Conservation (phyloP, 768 basidiomycete species). For the Plicaturopsis crispa region DNA sequence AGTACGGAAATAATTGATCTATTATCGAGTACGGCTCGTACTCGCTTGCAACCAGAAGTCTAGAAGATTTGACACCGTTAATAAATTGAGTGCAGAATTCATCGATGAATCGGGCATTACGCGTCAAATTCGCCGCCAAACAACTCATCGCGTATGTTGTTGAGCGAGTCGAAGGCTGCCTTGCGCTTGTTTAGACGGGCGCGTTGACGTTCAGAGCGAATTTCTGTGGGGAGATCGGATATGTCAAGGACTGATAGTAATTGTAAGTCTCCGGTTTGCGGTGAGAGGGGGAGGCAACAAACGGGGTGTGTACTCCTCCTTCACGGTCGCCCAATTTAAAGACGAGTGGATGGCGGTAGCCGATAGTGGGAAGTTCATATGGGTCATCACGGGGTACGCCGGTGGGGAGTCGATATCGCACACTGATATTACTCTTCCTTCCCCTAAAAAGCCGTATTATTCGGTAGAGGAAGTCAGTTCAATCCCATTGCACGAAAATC, state of each 20-base stretch:
- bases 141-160: conserved; percentile 65
- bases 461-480: conserved; percentile 3
- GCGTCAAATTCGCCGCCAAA: conserved; percentile 87
- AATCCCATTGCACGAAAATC: neutral
- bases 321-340: conserved; percentile 88
- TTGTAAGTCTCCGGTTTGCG: conserved; percentile 8
- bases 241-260: conserved; percentile 44
- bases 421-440: conserved; percentile 77
- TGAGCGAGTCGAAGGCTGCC: conserved; percentile 52
- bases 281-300: conserved; percentile 11
- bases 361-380: conserved; percentile 79
- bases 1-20: conserved; percentile 62
- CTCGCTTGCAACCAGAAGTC: conserved; percentile 74
- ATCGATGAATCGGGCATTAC: conserved; percentile 30
- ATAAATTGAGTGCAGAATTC: conserved; percentile 2
- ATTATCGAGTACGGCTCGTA: conserved; percentile 83
- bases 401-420: conserved; percentile 91
- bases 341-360: conserved; percentile 51
- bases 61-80: conserved; percentile 18
- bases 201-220: conserved; percentile 68
- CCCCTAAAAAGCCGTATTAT: conserved; percentile 34
- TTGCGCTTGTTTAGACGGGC: conserved; percentile 72
- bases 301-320: conserved; percentile 70
- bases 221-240: conserved; percentile 47
- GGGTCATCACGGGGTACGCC: conserved; percentile 71